Base-by-base conservation (phyloP, 768 basidiomycete genomes). In the Leccinum barrowsii region DNA sequence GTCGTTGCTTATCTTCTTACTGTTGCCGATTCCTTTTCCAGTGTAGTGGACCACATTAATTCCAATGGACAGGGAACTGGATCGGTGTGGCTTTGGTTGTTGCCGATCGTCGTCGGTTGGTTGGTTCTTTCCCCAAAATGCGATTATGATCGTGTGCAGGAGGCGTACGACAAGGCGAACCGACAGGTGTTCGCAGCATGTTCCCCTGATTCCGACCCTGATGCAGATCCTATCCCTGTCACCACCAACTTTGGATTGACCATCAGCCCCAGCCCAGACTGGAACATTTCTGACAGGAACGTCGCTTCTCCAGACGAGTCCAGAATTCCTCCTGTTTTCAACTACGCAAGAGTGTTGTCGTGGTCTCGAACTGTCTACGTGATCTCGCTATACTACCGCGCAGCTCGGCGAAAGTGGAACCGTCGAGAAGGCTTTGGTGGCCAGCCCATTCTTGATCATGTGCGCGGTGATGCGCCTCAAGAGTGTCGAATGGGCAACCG, bases 41-140 rank as follows among this genome's bases (percentile, higher is more conserved):
- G 50, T 30, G 50, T 72, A 2, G 37, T 28, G 10, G 56, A 61
- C 4, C 40, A 65, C 17, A 61, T 77, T 2, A 64, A 72, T 28
- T 66, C 70, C 1, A 75, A 69, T 34, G 77, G 78, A 0, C 71
- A 77, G 53, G 74, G 70, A 21, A 73, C 76, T 7, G 77, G 75
- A 4, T 73, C 74, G 2, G 63, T 75, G 15, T 81, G 77, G 78
- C 60, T 80, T 7, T 81, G 78, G 77, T 68, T 80, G 19, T 42
- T 80, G 7, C 72, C 78, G 0, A 60, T 80, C 5, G 73, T 78
- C 10, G 61, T 75, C 3, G 75, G 77, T 4, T 80, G 78, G 75
- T 61, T 79, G 7, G 68, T 76, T 50, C 59, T 78, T 7, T 75
- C 77, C 0, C 77, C 78, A 0, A 74, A 78, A 57, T 76, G 75